Base-by-base conservation (phyloP, 2,329 filamentous ascomycete genomes). In the Diaporthe ampelina region DNA sequence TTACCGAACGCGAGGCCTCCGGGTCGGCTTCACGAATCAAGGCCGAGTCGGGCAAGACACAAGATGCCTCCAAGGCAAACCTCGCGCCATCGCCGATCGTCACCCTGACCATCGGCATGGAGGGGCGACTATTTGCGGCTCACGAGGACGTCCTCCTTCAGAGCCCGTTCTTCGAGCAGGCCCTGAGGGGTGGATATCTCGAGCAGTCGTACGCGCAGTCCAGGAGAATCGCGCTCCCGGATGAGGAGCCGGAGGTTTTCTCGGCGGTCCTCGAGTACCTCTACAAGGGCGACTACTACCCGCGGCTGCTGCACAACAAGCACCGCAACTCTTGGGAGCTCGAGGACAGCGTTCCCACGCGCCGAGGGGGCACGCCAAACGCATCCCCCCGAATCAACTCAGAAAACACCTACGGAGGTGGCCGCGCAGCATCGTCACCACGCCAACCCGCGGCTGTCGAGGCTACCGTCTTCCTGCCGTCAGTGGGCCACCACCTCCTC, bases 271-370 rank as follows among this genome's bases (percentile, higher is more conserved):
- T 98, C 86, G 95, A 98, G 88, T 98, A 95, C 84, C 91, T 98
- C 78, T 98, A 98, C 92, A 97, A 97, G 88, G 95, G 94, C 78
- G 95, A 97, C 89, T 98, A 97, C 87, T 97, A 94, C 84, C 95
- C 95, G 73, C 94, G 95, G 84, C 89, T 98, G 86, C 82, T 97
- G 79, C 94, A 95, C 84, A 94, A 94, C 90, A 95, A 94, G 89
- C 92, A 92, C 84, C 93, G 91, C 82, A 93, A 94, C 88, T 93
- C 93, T 86, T 98, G 94, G 94, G 92, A 94, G 83, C 94, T 98
- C 86, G 95, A 98, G 90, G 93, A 94, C 83, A 81, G 86, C 59
- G 50, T 45, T 86, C 83, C 83, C 77, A 79, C 80, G 79, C 83
- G 81, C 79, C 79, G 74, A 35, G 81, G 81, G 75, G 80, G 79